These are phyloP conservation scores for Aspergillus pseudoterreus DNA, from an alignment of 2,329 filamentous ascomycete species.

Conservation along the genomic window DNA sequence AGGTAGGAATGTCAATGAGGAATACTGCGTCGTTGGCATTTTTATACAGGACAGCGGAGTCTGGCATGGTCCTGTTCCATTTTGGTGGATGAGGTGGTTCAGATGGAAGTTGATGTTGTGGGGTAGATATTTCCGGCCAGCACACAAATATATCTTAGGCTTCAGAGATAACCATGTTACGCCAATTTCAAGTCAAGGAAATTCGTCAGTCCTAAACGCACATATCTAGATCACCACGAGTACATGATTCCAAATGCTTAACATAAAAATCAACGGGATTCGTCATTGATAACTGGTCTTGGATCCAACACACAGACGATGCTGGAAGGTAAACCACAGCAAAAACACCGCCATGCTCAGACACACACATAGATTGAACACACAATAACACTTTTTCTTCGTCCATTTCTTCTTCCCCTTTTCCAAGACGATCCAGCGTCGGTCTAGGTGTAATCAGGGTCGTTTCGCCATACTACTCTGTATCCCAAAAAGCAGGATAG, in stretches of 20 bases:
- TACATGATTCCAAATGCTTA: constrained; percentile 1
- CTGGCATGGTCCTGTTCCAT: constrained; percentile 5
- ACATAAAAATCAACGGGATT: background rate
- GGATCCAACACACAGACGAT: constrained; percentile 13
- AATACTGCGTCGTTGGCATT: constrained; percentile 43
- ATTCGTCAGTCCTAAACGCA: constrained; percentile 4
- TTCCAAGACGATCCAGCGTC: constrained; percentile 41
- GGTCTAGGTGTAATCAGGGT: constrained; percentile 28
- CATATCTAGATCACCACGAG: constrained; percentile 2
- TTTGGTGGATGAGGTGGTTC: background rate
- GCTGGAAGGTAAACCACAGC: background rate
- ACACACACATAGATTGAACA: constrained; percentile 5
- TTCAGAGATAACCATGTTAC: background rate
- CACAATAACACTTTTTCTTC: constrained; percentile 21
- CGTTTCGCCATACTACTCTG: constrained; percentile 32
- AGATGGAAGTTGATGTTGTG: background rate
- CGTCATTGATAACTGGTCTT: constrained; percentile 8
- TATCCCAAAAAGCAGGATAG: constrained; percentile 19
- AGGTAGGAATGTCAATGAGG: constrained; percentile 57
- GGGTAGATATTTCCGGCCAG: background rate
- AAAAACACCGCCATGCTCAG: constrained; percentile 1
- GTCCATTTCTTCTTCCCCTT: constrained; percentile 23
- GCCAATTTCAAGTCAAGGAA: constrained; percentile 2
- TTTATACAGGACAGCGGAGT: constrained; percentile 49
- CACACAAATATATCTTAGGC: too few relatives aligned